Base-by-base conservation (phyloP, 306 rosid genomes). In the Vachellia pachyceras region DNA sequence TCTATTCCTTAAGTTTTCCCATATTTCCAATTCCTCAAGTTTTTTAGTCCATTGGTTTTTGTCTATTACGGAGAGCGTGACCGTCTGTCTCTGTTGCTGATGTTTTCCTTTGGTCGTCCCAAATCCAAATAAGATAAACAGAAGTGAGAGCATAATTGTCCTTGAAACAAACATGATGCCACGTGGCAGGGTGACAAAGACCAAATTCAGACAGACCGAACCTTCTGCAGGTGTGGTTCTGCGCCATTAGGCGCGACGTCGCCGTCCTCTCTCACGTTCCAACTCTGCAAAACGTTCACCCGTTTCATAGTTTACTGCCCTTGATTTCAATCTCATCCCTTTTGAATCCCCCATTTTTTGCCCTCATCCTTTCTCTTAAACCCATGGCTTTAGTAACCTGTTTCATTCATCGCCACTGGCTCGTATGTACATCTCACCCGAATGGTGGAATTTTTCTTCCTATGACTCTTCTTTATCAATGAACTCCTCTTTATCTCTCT, bases 211-310 rank as follows among this genome's bases (percentile, higher is more conserved):
- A 73, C 46, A 74, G 9, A 41, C 5, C 7, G 18, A 57, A 49
- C 50, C 64, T 45, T 29, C 64, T 47, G 20, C 77, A 36, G 47
- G 83, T 37, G 79, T 71, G 71, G 85, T 79, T 80, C 77, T 82
- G 84, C 84, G 73, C 73, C 73, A 90, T 64, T 70, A n/a, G 77
- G 76, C 46, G 57, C 79, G 83, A 85, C 74, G 85, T 78, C 83
- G 71, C 68, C 74, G 47, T 83, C 63, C 49, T 82, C 74, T 81
- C 86, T 73, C 82, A 86, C 90, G 80, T 83, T 78, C 72, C 86
- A 82, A 23, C 79, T 79, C 91, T 83, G 85, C 81, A 76, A 42
- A 58, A 41, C 37, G 17, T 35, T 73, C 70, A 76, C 37, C 36
- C 37, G 2, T 7, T 60, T 25, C 7, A n/a, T 41, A 0, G 41